Evolutionary conservation across 2,329 filamentous ascomycete species (phyloP).

Genomic region (Magnaporthales sp.): DNA sequence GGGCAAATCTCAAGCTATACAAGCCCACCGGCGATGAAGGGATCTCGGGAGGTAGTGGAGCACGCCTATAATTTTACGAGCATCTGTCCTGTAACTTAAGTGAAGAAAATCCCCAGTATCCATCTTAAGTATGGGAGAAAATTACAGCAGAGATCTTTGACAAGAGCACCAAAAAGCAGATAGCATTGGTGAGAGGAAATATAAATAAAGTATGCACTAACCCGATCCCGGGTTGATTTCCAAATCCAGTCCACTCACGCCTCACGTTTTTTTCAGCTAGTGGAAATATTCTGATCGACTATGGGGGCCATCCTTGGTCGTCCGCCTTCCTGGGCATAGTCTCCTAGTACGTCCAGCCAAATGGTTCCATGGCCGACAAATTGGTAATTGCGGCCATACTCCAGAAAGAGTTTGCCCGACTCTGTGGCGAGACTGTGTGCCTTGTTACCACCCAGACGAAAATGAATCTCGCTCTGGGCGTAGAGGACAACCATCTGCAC

Average conservation of each 20-base stretch:
- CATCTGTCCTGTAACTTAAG: neutral
- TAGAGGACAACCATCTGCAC: neutral
- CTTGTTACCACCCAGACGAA: neutral
- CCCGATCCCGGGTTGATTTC: neutral
- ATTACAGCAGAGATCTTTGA: too few species aligned
- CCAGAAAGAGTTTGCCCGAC: neutral
- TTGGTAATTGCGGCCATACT: neutral
- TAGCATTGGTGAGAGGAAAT: too few species aligned
- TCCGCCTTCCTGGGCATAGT: neutral
- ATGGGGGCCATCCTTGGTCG: neutral
- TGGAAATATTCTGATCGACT: neutral
- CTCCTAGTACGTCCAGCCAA: neutral
- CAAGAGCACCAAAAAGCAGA: too few species aligned
- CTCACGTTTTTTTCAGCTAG: neutral
- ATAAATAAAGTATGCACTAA: neutral
- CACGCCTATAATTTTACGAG: neutral
- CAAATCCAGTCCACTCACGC: neutral
- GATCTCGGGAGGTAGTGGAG: neutral
- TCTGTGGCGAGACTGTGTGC: neutral
- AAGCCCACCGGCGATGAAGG: neutral
- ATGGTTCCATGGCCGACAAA: neutral
- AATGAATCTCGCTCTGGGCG: neutral
- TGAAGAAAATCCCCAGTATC: neutral
- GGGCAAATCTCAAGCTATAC: neutral
- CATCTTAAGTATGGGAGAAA: neutral